These are phyloP conservation scores for Scutellaria minor DNA, from an alignment of 257 asterid genomes.

Conservation along the genomic window DNA sequence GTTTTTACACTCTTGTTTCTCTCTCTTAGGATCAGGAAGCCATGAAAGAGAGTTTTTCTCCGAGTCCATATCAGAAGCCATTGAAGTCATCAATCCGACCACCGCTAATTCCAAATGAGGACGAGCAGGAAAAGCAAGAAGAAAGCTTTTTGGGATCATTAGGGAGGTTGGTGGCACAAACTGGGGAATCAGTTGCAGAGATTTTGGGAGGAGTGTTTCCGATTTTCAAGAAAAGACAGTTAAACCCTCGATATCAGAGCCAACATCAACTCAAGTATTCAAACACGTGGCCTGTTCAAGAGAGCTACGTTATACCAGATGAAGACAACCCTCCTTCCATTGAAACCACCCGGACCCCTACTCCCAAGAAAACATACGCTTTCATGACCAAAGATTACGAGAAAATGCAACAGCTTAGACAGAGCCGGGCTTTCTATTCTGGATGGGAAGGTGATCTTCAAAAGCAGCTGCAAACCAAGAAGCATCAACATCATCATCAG, in stretches of 20 bases:
- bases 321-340: conserved; percentile 85
- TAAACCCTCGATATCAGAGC: conserved; percentile 43
- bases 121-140: conserved; percentile 80
- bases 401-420: conserved; percentile 84
- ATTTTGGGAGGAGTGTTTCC: conserved; percentile 75
- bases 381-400: conserved; percentile 89
- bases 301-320: conserved; percentile 75
- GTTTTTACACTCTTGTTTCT: conserved; percentile 26
- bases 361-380: conserved; percentile 90
- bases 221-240: conserved; percentile 51
- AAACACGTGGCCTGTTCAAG: conserved; percentile 73
- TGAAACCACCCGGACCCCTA: conserved; percentile 67
- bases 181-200: conserved; percentile 69
- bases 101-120: conserved; percentile 74
- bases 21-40: conserved; percentile 49
- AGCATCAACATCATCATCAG: conserved; percentile 73
- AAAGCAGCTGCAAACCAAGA: conserved; percentile 56
- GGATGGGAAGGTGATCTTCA: conserved; percentile 70
- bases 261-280: conserved; percentile 52
- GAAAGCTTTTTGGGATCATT: conserved; percentile 70
- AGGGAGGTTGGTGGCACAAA: conserved; percentile 57
- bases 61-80: conserved; percentile 55
- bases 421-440: conserved; percentile 72
- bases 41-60: conserved; percentile 42
- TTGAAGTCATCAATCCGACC: conserved; percentile 57